Evolutionary conservation across 1,139 yeast genomes (phyloP).

Genomic region (Geotrichum carabidarum): DNA sequence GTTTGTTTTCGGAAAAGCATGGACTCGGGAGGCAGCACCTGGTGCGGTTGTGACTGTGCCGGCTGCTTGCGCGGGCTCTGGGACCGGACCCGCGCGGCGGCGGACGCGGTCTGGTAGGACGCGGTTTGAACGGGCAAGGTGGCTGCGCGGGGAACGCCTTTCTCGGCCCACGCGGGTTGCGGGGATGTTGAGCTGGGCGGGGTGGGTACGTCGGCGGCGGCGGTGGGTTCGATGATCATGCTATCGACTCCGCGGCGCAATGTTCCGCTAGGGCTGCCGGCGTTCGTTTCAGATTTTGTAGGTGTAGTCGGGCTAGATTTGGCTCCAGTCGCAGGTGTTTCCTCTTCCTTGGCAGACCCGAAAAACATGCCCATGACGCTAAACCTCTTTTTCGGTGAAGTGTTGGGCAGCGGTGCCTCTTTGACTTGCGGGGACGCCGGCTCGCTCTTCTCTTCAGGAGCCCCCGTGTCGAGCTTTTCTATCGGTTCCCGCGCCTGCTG

Average conservation of each 20-base stretch:
- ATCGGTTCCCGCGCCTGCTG: background rate
- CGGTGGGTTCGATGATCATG: background rate
- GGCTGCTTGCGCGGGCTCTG: background rate
- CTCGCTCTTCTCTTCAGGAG: background rate
- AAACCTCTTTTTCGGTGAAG: slow-evolving; percentile 6
- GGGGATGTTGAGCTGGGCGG: background rate
- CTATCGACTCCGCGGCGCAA: too few species aligned
- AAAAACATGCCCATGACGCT: slow-evolving; percentile 14
- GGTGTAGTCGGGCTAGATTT: too few species aligned
- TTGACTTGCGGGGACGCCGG: background rate
- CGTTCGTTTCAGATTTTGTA: too few species aligned
- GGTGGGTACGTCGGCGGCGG: background rate
- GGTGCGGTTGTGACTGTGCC: background rate
- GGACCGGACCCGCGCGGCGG: background rate
- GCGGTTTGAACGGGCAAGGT: slow-evolving; percentile 2
- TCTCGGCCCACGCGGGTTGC: background rate
- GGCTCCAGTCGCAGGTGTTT: too few species aligned
- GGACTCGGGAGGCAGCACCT: background rate
- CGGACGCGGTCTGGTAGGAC: background rate
- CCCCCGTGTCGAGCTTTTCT: background rate
- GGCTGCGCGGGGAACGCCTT: background rate
- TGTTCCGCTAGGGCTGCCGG: too few species aligned
- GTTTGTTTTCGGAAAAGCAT: background rate
- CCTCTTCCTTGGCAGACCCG: slow-evolving; percentile 1
- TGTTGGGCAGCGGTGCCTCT: slow-evolving; percentile 4